These are phyloP conservation scores for Cryptococcus wingfieldii DNA, from an alignment of 1,284 basidiomycete genomes.

Conservation along the genomic window DNA sequence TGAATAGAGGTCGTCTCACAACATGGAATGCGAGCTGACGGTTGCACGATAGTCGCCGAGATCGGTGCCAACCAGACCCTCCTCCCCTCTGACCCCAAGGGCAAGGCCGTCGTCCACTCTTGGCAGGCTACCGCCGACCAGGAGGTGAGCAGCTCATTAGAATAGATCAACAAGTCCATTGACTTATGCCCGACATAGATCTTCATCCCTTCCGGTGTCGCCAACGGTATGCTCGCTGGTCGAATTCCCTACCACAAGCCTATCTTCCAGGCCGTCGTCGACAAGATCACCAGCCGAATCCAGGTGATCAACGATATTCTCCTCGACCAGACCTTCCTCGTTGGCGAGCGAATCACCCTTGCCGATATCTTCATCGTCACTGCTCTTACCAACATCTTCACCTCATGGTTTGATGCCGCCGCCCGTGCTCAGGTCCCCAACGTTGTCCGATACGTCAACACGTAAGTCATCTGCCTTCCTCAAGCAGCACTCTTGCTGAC, in stretches of 20 bases:
- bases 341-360: slow-evolving; percentile 87
- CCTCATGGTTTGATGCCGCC: slow-evolving; percentile 58
- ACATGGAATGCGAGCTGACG: slow-evolving; percentile 1
- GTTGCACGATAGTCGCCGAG: slow-evolving; percentile 58
- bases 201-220: slow-evolving; percentile 40
- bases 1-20: neutral
- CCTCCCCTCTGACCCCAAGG: slow-evolving; percentile 57
- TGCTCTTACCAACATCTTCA: slow-evolving; percentile 54
- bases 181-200: slow-evolving; percentile 21
- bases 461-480: slow-evolving; percentile 41
- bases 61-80: slow-evolving; percentile 66
- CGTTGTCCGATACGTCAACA: slow-evolving; percentile 76
- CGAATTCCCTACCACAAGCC: slow-evolving; percentile 60
- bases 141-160: slow-evolving; percentile 52
- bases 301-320: slow-evolving; percentile 67
- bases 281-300: slow-evolving; percentile 30
- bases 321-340: slow-evolving; percentile 78
- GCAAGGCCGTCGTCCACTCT: slow-evolving; percentile 62
- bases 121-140: slow-evolving; percentile 63
- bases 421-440: slow-evolving; percentile 68
- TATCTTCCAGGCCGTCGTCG: slow-evolving; percentile 47
- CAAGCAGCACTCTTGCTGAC: neutral
- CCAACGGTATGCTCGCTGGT: slow-evolving; percentile 51
- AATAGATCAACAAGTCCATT: neutral
- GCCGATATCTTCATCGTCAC: slow-evolving; percentile 76